phyloP scores from a whole-genome alignment of 177 flowering plant genomes.

The Vitis hybrid region DNA sequence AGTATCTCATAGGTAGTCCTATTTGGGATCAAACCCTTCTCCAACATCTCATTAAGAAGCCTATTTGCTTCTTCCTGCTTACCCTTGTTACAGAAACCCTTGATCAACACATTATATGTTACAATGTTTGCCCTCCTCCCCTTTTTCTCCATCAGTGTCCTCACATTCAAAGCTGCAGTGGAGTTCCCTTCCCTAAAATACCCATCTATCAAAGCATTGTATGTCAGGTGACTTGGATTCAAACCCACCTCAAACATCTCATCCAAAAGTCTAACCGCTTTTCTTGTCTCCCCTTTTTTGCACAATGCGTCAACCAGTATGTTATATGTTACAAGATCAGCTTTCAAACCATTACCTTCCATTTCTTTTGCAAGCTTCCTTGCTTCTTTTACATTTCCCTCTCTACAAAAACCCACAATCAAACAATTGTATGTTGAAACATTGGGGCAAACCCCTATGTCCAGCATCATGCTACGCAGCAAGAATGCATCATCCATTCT shows the following conservation, averaged over 20 bases:
- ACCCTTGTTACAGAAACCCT: conserved; percentile 48
- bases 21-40: conserved; percentile 67
- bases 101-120: conserved; percentile 62
- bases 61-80: conserved; percentile 63
- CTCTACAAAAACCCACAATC: conserved; percentile 44
- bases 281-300: conserved; percentile 39
- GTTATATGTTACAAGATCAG: conserved; percentile 53
- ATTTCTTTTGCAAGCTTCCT: conserved; percentile 35
- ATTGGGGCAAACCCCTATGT: conserved; percentile 33
- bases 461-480: conserved; percentile 37
- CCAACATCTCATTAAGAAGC: conserved; percentile 71
- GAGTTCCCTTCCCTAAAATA: conserved; percentile 53
- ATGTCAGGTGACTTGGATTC: conserved; percentile 56
- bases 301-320: conserved; percentile 44
- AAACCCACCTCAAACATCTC: conserved; percentile 48
- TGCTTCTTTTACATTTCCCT: conserved; percentile 33
- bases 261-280: conserved; percentile 44
- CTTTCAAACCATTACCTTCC: conserved; percentile 34
- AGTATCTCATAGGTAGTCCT: conserved; percentile 53
- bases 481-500: conserved; percentile 44
- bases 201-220: conserved; percentile 61
- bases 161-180: conserved; percentile 51
- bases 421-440: conserved; percentile 62
- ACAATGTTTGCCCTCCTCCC: conserved; percentile 52
- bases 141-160: conserved; percentile 58